Base-by-base conservation (phyloP, 2,329 filamentous ascomycete species). In the Sporothrix inflata region DNA sequence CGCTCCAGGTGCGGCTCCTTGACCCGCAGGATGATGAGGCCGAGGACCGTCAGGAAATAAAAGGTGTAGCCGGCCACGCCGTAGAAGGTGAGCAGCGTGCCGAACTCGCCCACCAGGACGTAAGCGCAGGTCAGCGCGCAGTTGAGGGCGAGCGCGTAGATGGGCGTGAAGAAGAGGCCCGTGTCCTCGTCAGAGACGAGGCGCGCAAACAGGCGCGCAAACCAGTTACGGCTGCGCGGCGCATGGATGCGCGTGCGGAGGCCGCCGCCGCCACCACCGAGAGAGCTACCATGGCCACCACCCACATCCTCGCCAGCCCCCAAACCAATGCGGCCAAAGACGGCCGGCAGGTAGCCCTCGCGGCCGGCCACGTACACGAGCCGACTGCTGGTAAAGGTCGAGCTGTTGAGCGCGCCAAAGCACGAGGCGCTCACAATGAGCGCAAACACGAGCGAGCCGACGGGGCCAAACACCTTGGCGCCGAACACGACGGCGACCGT, bases 401-500 rank as follows among this genome's bases (percentile, higher is more conserved):
- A 94, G 19, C 94, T 95, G 82, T 98, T 99, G 71, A 99, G 87
- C 0, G 96, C 93, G 74, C 96, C 96, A 77, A 99, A 95, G 82
- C 96, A 99, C 69, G 92, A 97, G 49, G 93, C 93, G 69, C 91
- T 92, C 63, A 99, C 96, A 67, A 97, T 90, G 34, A 99, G 87
- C 0, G 96, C 95, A 72, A 99, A 89, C 47, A 97, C 82, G 24
- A 98, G 85, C 0, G 93, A 90, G 57, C 96, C 96, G 3, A 91
- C 83, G 1, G 92, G 88, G 1, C 96, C 96, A 78, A 98, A 97
- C 45, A 98, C 94, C 79, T 95, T 91, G 75, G 87, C 88, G 61
- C 96, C 96, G 78, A 99, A 99, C 75, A 94, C 90, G 30, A 99
- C 95, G 16, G 94, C 96, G n/a, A 99, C 91, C 0, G 96, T 98